Base-by-base conservation (phyloP, 495 filamentous ascomycete species). In the Xylaria longipes region DNA sequence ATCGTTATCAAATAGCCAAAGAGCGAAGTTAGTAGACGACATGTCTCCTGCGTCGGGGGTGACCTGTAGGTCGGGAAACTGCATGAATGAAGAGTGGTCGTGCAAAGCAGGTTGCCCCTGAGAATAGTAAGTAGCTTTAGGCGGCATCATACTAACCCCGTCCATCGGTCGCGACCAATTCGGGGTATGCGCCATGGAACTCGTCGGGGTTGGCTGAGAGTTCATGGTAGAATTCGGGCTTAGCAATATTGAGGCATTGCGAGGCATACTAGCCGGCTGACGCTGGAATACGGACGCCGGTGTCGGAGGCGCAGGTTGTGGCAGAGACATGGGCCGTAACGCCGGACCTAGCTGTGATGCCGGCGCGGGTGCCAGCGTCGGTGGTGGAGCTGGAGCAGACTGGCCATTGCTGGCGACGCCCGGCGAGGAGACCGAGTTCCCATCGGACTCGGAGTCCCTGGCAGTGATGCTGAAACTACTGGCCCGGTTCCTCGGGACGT, bases 401-500 rank as follows among this genome's bases (percentile, higher is more conserved):
- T 48, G 75, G n/a, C 70, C 78, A 75, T 78, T 56, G 62, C 25
- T 63, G 45, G 63, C 58, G 50, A 70, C 68, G 27, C 68, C 73
- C 9, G 80, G 75, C 7, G 79, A 75, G 25, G 79, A 70, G 71
- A 77, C 81, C 17, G 74, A 61, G 48, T 72, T 74, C 1, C 69
- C 73, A 7, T 77, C 75, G 50, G 79, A 78, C 0, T 77, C 76
- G 39, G 77, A 70, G 27, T 84, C 79, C 73, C 87, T 81, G 46
- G 70, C 31, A 7, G 78, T 81, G 64, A 88, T 82, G 73, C 88
- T 83, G 79, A 91, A 91, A 70, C 89, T 89, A 73, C 97, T 93
- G 73, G 94, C 92, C 68, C 94, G 92, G 80, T 97, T 94, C 48
- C 97, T 83, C 76, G 97, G 95, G 8, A 94, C 95, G 60, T 95